Evolutionary conservation across 108 stramenopile genomes (phyloP).

Genomic region (Nannochloropsis gaditana): DNA sequence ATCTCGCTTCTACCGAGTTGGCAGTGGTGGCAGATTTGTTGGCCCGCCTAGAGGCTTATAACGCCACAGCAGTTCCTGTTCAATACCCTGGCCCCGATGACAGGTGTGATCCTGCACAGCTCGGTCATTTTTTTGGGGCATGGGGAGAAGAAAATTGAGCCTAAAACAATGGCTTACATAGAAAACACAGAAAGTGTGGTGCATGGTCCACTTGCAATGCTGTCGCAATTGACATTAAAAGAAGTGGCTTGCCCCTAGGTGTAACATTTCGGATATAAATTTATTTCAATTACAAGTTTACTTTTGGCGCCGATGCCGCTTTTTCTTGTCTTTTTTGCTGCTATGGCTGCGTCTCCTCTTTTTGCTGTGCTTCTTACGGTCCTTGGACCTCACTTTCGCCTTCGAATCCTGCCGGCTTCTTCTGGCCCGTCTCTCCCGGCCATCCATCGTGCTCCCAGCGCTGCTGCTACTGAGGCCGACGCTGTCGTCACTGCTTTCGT

Average conservation of each 20-base stretch:
- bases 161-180: no score
- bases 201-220: not conserved
- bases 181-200: no score
- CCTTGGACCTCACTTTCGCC: not conserved
- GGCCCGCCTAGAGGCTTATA: not conserved
- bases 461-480: slow-evolving; percentile 5
- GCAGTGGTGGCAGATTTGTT: not conserved
- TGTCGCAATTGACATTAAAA: not conserved
- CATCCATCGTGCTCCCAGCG: not conserved
- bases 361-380: not conserved
- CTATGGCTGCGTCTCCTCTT: not conserved
- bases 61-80: slow-evolving; percentile 16
- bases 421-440: not conserved
- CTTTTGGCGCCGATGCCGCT: not conserved
- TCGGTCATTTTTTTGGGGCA: not conserved
- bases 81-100: slow-evolving; percentile 4
- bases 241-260: not conserved
- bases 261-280: not conserved
- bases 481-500: not conserved
- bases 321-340: not conserved
- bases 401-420: not conserved
- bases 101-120: slow-evolving; percentile 9
- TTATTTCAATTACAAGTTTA: not conserved
- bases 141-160: not conserved
- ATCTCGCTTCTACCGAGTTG: not conserved